These are phyloP conservation scores for Pseudozyma thailandica DNA, from an alignment of 1,284 basidiomycete species.

Conservation along the genomic window DNA sequence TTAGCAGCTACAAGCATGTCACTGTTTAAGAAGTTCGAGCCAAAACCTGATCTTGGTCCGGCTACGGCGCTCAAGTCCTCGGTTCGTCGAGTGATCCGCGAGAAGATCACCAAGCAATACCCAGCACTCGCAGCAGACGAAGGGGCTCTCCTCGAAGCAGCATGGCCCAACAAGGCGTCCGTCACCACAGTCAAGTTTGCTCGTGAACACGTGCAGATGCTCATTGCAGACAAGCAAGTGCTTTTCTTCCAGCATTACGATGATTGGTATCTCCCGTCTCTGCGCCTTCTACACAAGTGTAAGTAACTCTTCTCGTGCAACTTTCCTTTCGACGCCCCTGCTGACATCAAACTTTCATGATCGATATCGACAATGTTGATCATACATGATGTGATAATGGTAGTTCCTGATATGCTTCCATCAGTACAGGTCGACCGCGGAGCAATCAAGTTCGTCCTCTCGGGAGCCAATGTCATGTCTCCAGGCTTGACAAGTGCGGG, in stretches of 20 bases:
- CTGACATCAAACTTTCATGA: neutral
- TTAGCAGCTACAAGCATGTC: constrained; percentile 51
- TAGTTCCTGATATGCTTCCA: constrained; percentile 77
- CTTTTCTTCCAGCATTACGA: constrained; percentile 98
- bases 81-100: constrained; percentile 87
- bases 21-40: constrained; percentile 68
- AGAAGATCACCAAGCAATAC: constrained; percentile 83
- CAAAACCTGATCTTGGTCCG: constrained; percentile 86
- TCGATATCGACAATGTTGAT: neutral
- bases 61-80: constrained; percentile 96
- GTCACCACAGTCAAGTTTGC: constrained; percentile 89
- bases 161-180: constrained; percentile 99
- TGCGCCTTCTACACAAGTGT: constrained; percentile 87
- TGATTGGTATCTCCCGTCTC: constrained; percentile 87
- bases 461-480: constrained; percentile 72
- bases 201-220: constrained; percentile 94
- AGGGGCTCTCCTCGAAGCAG: constrained; percentile 78
- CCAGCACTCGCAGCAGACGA: constrained; percentile 72
- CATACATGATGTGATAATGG: too few relatives aligned
- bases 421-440: constrained; percentile 92
- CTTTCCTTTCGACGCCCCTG: neutral
- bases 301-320: constrained; percentile 13
- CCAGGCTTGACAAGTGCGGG: constrained; percentile 93
- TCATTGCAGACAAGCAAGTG: constrained; percentile 84
- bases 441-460: constrained; percentile 95